Evolutionary conservation across 2,329 filamentous ascomycete species (phyloP), one percentile per base, ranked within the genome.

Genomic region (Thielaviopsis musarum): DNA sequence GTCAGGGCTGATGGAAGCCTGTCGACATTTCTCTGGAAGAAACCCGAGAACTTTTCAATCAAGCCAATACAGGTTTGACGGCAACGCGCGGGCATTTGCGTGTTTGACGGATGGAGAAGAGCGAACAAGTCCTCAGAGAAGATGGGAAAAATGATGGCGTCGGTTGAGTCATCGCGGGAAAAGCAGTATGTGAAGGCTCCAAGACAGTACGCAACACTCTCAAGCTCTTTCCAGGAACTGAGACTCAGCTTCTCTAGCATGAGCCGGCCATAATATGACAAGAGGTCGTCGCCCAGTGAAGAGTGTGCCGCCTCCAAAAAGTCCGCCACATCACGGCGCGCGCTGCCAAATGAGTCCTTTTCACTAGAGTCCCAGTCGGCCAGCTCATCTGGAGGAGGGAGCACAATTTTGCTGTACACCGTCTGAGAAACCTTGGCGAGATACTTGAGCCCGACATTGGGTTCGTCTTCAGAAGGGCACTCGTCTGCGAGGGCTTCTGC

Each of bases 311-410:
- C 82, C 64, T 89, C 82, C 28, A 93, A 74, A 56, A 93, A 77
- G 67, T 94, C 88, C 56, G 80, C 78, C n/a, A 91, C 83, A 66
- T 94, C 88, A 64, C 86, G 83, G 30, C 88, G 78, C 54, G 88
- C 88, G 60, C 87, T 83, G 57, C 77, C 75, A 69, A 91, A 91
- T 0, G 77, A 81, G 56, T 78, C 77, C 48, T 80, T 80, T 38
- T 87, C 83, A 24, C 81, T 79, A 4, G 82, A 81, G 63, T 87
- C 85, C 88, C 88, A 91, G 0, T 75, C 73, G 30, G 75, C 74
- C 54, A 83, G 80, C 7, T 77, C 72, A 10, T 79, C 74, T 1
- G 73, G 65, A 0, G 81, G 72, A 3, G 87, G 85, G 63, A 86
- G 87, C 52, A 81, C 79, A 54, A 87, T 82, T 68, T 88, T 90